phyloP scores from a whole-genome alignment of 441 rosid species.

The Euphorbia corollata region DNA sequence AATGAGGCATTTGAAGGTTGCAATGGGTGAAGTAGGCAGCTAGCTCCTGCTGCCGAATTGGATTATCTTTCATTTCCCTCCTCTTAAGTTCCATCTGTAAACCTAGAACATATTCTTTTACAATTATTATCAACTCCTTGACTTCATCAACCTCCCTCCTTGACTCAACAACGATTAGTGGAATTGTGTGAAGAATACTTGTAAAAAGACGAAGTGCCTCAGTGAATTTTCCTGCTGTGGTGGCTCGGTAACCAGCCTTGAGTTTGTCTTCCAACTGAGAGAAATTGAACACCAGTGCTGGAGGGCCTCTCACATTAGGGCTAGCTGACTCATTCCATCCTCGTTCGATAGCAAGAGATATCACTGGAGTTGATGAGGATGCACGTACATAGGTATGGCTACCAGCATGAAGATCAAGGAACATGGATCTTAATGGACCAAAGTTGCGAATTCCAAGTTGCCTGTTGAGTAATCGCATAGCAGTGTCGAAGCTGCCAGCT shows the following conservation, averaged over 20 bases:
- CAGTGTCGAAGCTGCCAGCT: conserved; percentile 82
- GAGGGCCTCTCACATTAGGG: conserved; percentile 65
- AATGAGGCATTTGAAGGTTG: conserved; percentile 67
- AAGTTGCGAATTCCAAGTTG: conserved; percentile 78
- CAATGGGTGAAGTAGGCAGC: conserved; percentile 91
- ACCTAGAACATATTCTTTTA: conserved; percentile 74
- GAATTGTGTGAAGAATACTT: conserved; percentile 74
- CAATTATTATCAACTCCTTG: conserved; percentile 60
- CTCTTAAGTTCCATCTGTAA: conserved; percentile 67
- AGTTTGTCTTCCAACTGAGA: conserved; percentile 77
- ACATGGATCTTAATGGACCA: conserved; percentile 51
- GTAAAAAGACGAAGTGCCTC: conserved; percentile 65
- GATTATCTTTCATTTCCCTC: conserved; percentile 55
- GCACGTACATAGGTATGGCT: conserved; percentile 69
- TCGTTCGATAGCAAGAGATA: conserved; percentile 64
- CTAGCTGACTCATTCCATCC: conserved; percentile 68
- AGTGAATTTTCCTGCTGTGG: conserved; percentile 55
- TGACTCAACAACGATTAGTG: conserved; percentile 71
- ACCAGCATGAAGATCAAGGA: conserved; percentile 63
- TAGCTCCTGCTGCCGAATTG: conserved; percentile 69
- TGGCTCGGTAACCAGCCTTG: conserved; percentile 72
- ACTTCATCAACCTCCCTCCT: conserved; percentile 91
- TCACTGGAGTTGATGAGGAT: conserved; percentile 56
- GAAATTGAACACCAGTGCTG: conserved; percentile 55
- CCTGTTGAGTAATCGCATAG: conserved; percentile 74